phyloP scores from a whole-genome alignment of 176 grass and related monocot genomes.

The Eremochloa ophiuroides region DNA sequence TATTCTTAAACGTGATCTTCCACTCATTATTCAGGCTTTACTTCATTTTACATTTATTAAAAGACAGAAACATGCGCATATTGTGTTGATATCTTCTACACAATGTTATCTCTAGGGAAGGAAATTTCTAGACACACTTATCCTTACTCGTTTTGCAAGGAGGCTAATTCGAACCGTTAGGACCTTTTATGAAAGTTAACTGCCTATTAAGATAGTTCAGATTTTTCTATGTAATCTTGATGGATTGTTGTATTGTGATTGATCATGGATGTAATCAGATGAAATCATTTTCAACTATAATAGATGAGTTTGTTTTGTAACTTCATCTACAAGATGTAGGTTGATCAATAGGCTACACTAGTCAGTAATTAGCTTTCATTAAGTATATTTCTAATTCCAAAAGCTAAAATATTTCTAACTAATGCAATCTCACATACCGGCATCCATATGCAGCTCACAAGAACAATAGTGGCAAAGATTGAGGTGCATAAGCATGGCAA shows the following conservation, averaged over 20 bases:
- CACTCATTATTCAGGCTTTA: not conserved
- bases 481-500: conserved; percentile 78
- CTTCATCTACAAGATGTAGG: not conserved
- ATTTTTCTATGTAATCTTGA: not conserved
- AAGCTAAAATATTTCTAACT: not conserved
- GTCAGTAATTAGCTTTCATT: not conserved
- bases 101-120: not conserved
- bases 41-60: not conserved
- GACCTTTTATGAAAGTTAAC: not conserved
- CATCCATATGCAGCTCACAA: conserved; percentile 85
- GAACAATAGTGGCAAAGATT: conserved; percentile 52
- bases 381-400: not conserved
- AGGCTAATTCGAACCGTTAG: not conserved
- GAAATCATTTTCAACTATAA: not conserved
- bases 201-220: not conserved
- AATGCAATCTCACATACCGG: conserved; percentile 56
- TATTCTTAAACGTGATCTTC: not conserved
- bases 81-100: not conserved
- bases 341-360: not conserved
- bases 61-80: not conserved
- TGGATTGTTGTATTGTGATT: not conserved
- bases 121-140: not conserved
- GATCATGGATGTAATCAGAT: not conserved
- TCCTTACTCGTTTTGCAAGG: not conserved
- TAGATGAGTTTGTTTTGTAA: not conserved